phyloP scores from a whole-genome alignment of 148 eudicot species.

The Rhododendron vialii region DNA sequence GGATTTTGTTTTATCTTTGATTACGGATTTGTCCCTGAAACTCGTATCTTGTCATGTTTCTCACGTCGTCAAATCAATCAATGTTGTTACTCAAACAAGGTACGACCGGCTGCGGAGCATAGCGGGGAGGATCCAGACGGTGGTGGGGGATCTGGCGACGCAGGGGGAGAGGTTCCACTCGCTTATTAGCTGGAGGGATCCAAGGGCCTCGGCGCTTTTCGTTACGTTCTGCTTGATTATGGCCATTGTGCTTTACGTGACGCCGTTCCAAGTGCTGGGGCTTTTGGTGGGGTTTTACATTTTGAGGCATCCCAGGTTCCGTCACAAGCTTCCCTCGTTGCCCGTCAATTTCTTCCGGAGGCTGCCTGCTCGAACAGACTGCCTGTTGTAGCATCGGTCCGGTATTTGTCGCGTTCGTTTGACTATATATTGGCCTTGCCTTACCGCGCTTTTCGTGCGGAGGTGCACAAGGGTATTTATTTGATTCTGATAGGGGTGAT shows the following conservation, averaged over 20 bases:
- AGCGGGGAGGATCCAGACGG: conserved; percentile 55
- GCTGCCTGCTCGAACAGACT: conserved; percentile 48
- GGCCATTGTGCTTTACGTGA: conserved; percentile 44
- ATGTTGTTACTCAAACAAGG: background rate
- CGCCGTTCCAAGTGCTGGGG: conserved; percentile 43
- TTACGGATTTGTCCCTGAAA: background rate
- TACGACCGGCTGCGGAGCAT: conserved; percentile 48
- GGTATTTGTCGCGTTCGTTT: background rate
- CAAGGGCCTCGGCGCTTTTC: conserved; percentile 48
- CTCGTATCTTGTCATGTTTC: background rate
- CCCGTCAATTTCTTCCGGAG: conserved; percentile 56
- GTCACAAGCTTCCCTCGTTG: conserved; percentile 41
- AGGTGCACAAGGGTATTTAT: background rate
- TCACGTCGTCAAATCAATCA: background rate
- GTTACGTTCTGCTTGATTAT: conserved; percentile 39
- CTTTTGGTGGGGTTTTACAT: conserved; percentile 35
- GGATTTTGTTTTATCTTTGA: too few relatives aligned
- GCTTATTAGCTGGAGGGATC: conserved; percentile 54
- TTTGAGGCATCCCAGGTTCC: conserved; percentile 52
- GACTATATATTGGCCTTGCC: background rate
- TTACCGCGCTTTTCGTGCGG: background rate
- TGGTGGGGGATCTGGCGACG: conserved; percentile 57
- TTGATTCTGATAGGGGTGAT: background rate
- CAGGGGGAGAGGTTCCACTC: conserved; percentile 53
- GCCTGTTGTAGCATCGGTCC: conserved; percentile 26